Percentiles rank a stretch among this genome's conserved stretches.
Evolutionary conservation across 2,329 filamentous ascomycete species (phyloP).

Genomic region (Talaromyces sp.): DNA sequence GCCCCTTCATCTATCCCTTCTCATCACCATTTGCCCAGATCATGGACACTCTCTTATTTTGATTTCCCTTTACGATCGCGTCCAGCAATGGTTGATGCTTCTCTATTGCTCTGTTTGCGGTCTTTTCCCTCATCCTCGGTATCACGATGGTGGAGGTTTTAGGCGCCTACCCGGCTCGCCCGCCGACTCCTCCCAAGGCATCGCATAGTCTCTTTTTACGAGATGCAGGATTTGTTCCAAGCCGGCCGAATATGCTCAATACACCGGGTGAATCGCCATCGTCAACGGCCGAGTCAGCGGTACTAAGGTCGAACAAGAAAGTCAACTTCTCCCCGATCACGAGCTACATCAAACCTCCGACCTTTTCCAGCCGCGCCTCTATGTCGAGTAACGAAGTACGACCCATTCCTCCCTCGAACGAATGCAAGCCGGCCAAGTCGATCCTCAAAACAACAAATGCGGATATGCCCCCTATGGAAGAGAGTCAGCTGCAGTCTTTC

Average conservation of each 20-base stretch:
- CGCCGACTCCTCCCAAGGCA: constrained; percentile 56
- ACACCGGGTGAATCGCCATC: constrained; percentile 48
- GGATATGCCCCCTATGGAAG: constrained; percentile 42
- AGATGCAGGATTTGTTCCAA: constrained; percentile 40
- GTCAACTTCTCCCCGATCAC: constrained; percentile 63
- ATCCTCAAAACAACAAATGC: constrained; percentile 71
- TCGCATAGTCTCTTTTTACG: constrained; percentile 28
- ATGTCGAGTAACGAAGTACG: constrained; percentile 34
- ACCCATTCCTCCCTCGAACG: constrained; percentile 49
- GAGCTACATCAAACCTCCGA: constrained; percentile 53
- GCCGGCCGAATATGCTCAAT: constrained; percentile 33
- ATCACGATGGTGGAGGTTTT: constrained; percentile 47
- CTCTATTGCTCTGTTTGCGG: constrained; percentile 6
- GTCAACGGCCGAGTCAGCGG: constrained; percentile 37
- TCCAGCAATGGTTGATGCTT: constrained; percentile 18
- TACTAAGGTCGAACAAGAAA: constrained; percentile 50
- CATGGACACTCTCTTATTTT: not conserved
- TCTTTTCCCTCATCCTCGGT: constrained; percentile 19
- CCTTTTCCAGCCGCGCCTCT: constrained; percentile 32
- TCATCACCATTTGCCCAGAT: not conserved
- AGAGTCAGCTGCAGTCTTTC: constrained; percentile 59
- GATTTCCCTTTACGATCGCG: not conserved
- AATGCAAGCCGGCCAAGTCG: constrained; percentile 61
- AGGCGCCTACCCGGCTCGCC: constrained; percentile 51
- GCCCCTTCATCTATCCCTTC: not conserved